Evolutionary conservation across 331 rosid genomes (phyloP).

Genomic region (Prunus yedoensis): DNA sequence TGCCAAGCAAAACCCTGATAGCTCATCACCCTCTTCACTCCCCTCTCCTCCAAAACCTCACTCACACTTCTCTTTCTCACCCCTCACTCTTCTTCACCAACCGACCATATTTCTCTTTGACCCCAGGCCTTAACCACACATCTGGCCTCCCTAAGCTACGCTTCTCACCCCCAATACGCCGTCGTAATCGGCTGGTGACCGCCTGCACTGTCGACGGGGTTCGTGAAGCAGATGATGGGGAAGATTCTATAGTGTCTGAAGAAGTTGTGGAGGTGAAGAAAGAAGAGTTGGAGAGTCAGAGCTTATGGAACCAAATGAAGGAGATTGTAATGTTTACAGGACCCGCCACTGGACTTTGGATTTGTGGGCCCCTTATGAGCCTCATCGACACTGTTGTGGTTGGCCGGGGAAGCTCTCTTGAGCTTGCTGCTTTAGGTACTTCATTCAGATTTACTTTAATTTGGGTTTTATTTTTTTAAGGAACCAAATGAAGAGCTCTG

Average conservation of each 20-base stretch:
- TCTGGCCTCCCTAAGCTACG: slow-evolving; percentile 17
- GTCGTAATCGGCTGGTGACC: slow-evolving; percentile 15
- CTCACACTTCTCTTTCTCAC: slow-evolving; percentile 24
- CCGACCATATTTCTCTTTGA: slow-evolving; percentile 9
- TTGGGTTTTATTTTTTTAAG: not conserved
- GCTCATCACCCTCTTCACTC: slow-evolving; percentile 13
- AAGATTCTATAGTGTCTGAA: not conserved
- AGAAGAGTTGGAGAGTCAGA: slow-evolving; percentile 41
- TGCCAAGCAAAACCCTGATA: slow-evolving; percentile 21
- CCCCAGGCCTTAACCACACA: slow-evolving; percentile 8
- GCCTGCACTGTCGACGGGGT: slow-evolving; percentile 27
- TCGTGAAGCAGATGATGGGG: not conserved
- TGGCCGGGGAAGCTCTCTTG: slow-evolving; percentile 86
- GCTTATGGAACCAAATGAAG: slow-evolving; percentile 71
- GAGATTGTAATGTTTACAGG: slow-evolving; percentile 72
- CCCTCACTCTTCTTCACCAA: slow-evolving; percentile 18
- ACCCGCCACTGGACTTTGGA: slow-evolving; percentile 82
- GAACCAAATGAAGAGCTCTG: not conserved
- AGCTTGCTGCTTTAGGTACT: slow-evolving; percentile 93
- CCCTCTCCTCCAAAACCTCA: slow-evolving; percentile 35
- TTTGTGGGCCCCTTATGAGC: slow-evolving; percentile 83
- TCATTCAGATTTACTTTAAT: not conserved
- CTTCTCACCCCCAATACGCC: slow-evolving; percentile 17
- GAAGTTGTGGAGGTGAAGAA: slow-evolving; percentile 16
- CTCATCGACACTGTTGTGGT: slow-evolving; percentile 83